Evolutionary conservation across 176 grass and related monocot genomes (phyloP).

Genomic region (Coix lacrymajobi): DNA sequence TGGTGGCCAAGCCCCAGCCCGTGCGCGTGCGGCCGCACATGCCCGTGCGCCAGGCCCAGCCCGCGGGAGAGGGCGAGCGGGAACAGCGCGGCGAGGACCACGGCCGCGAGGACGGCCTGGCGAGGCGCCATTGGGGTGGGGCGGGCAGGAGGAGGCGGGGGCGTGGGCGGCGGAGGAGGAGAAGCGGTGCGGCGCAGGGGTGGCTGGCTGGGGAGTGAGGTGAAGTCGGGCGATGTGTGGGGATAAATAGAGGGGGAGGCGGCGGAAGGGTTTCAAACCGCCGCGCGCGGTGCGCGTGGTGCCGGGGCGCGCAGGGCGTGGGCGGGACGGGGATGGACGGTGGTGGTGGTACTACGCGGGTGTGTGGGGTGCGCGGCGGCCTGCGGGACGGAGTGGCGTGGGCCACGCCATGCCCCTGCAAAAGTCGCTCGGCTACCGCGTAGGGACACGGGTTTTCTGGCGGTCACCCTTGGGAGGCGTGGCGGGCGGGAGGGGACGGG

Average conservation of each 20-base stretch:
- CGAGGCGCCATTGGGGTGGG: constrained; percentile 9
- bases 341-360: neutral
- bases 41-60: neutral
- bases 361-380: neutral
- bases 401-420: constrained; percentile 7
- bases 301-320: neutral
- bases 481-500: neutral
- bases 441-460: constrained; percentile 38
- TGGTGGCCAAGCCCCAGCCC: neutral
- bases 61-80: neutral
- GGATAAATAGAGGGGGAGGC: constrained; percentile 18
- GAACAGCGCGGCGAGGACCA: constrained; percentile 19
- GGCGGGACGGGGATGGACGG: neutral
- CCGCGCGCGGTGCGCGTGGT: neutral
- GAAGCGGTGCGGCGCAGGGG: neutral
- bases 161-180: no score
- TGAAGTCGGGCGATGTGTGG: neutral
- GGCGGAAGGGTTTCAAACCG: constrained; percentile 32
- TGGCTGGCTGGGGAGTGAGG: neutral
- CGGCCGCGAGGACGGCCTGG: neutral
- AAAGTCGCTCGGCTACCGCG: neutral
- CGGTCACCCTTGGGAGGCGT: constrained; percentile 20
- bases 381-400: neutral
- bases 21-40: neutral
- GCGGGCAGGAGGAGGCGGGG: neutral